Percentiles rank a stretch among this genome's conserved stretches.
Conservation (phyloP, 129 eudicot species). For the Tanacetum coccineum region DNA sequence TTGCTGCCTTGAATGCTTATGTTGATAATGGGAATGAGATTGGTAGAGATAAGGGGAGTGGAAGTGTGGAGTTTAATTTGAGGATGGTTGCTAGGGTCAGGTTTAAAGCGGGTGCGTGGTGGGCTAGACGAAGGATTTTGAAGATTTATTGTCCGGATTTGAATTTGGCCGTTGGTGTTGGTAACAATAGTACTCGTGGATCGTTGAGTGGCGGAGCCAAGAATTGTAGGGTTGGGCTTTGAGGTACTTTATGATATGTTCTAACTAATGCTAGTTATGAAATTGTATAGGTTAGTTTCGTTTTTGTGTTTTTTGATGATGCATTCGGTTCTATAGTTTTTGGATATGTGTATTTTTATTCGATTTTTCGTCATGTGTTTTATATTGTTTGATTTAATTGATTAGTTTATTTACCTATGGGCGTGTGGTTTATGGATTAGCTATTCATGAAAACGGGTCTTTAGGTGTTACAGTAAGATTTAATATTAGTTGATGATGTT, state of each 20-base stretch:
- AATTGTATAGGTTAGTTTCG: constrained; percentile 2
- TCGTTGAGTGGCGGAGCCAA: constrained; percentile 43
- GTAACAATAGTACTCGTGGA: constrained; percentile 31
- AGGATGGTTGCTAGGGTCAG: constrained; percentile 57
- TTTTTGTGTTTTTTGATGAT: not conserved
- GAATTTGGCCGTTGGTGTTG: constrained; percentile 35
- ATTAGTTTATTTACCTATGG: not conserved
- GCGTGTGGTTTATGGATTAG: not conserved
- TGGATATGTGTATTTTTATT: constrained; percentile 6
- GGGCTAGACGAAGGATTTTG: constrained; percentile 58
- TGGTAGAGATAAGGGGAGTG: constrained; percentile 35
- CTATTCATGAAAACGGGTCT: not conserved
- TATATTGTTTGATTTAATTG: not conserved
- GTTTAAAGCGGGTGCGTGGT: constrained; percentile 74
- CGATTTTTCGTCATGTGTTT: not conserved
- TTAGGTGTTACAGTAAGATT: not conserved
- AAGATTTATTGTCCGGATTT: constrained; percentile 57
- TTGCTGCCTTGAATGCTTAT: constrained; percentile 41
- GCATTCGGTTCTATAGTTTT: not conserved
- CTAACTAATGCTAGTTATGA: constrained; percentile 2
- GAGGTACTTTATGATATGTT: constrained; percentile 26
- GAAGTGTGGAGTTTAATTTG: constrained; percentile 44
- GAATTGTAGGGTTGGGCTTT: constrained; percentile 46
- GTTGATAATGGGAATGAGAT: constrained; percentile 36
- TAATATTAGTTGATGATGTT: not conserved